Conservation (phyloP, 169 alveolate genomes). For the Theileria equi region DNA sequence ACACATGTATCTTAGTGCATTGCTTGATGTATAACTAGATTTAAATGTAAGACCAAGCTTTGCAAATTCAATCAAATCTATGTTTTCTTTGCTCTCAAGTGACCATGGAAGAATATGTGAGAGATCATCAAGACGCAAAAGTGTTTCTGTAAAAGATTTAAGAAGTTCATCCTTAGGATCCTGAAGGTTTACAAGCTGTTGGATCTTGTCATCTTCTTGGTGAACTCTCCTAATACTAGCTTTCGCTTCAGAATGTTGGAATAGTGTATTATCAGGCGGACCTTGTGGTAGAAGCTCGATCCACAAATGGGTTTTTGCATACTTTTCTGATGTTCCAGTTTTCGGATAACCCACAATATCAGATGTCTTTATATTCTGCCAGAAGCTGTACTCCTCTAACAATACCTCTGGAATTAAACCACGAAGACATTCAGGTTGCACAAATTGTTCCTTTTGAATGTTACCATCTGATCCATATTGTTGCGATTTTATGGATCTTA, state of each 20-base stretch:
- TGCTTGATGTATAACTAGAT: slow-evolving; percentile 20
- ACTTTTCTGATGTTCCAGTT: slow-evolving; percentile 14
- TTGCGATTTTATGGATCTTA: slow-evolving; percentile 32
- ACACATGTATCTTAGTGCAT: slow-evolving; percentile 46
- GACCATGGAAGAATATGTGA: slow-evolving; percentile 64
- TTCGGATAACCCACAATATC: slow-evolving; percentile 72
- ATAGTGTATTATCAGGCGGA: not conserved
- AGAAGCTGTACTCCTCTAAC: slow-evolving; percentile 68
- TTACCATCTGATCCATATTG: slow-evolving; percentile 6
- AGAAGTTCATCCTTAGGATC: slow-evolving; percentile 32
- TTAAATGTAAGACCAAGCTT: slow-evolving; percentile 59
- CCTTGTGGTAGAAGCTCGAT: slow-evolving; percentile 12
- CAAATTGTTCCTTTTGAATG: slow-evolving; percentile 25
- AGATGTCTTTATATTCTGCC: slow-evolving; percentile 71
- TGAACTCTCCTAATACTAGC: slow-evolving; percentile 2
- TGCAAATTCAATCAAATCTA: slow-evolving; percentile 39
- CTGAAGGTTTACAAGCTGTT: slow-evolving; percentile 37
- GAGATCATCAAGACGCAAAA: slow-evolving; percentile 59
- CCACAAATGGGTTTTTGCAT: not conserved
- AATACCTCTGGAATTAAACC: slow-evolving; percentile 69
- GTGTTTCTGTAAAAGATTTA: slow-evolving; percentile 21
- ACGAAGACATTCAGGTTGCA: slow-evolving; percentile 56
- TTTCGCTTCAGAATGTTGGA: slow-evolving; percentile 22
- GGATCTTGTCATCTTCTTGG: slow-evolving; percentile 8
- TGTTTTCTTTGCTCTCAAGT: not conserved